Base-by-base conservation (phyloP, 352 stramenopile species). In the Globisporangium yorkense region DNA sequence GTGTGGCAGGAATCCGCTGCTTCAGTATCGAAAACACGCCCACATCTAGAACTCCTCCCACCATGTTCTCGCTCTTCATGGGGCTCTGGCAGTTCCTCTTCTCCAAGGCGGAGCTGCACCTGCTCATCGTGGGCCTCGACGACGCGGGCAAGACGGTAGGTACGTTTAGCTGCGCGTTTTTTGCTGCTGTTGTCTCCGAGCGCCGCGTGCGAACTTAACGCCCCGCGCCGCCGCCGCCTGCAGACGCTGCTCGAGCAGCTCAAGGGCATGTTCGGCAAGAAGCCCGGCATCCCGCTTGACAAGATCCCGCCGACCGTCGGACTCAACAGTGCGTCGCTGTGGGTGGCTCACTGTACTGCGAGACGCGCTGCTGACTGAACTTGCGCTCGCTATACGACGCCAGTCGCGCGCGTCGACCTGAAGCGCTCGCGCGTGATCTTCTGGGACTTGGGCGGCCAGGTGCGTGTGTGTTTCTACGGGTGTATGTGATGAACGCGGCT, bases 91-190 rank as follows among this genome's bases (percentile, higher is more conserved):
- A 71, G 51, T 94, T 88, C 74, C 74, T 94, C 54, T 94, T 94
- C 66, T 81, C 77, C 44, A 94, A 92, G 63, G 82, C 80, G 31
- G 87, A 97, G 70, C 75, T 96, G 50, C 88, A 96, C 71, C 66
- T 97, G 50, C 80, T 97, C 40, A 96, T 97, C 61, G 84, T 97
- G 45, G 90, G 90, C 35, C 77, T 97, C 59, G 90, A 97, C 63
- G 84, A 97, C 62, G 88, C 90, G 46, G 90, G 90, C 59, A 97
- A 97, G 84, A 97, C 90, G 65, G 82, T 92, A 88, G 73, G 77
- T 84, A 75, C 67, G 67, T 80, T 43, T 5, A 13, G 13, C 6
- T 21, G 48, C 29, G n/a, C 8, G n/a, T n/a, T n/a, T n/a, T n/a
- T n/a, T n/a, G n/a, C n/a, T n/a, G n/a, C n/a, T n/a, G n/a, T n/a